These are phyloP conservation scores for Leishmania amazonensis DNA, from an alignment of 208 protist genomes.

Conservation along the genomic window DNA sequence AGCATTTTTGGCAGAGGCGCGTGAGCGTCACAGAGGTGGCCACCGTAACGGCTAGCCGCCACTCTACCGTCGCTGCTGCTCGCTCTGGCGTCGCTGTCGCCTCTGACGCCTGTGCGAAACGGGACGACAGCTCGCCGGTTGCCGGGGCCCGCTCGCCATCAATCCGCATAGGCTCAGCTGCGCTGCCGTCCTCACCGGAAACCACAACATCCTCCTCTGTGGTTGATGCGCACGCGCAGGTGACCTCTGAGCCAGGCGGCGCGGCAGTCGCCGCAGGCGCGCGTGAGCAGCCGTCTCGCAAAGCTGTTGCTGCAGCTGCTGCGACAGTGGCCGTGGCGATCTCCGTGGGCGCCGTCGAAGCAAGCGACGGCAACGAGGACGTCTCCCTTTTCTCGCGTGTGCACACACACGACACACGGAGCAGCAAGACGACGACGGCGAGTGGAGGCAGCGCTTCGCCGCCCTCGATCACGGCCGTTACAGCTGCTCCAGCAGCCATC, in stretches of 20 bases:
- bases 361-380: not conserved
- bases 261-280: not conserved
- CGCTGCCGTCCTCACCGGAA: not conserved
- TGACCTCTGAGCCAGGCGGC: not conserved
- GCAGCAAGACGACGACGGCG: not conserved
- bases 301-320: not conserved
- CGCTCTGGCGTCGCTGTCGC: not conserved
- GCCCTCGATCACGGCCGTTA: not conserved
- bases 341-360: not conserved
- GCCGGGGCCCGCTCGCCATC: slow-evolving; percentile 1
- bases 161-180: not conserved
- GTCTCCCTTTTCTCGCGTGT: slow-evolving; percentile 3
- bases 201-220: not conserved
- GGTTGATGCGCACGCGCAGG: not conserved
- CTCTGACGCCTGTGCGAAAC: not conserved
- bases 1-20: slow-evolving; percentile 9
- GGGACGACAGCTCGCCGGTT: not conserved
- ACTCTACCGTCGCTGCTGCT: not conserved
- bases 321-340: not conserved
- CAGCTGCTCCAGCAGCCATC: not conserved
- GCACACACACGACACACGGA: slow-evolving; percentile 3
- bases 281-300: not conserved
- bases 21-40: not conserved
- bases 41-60: not conserved
- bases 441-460: not conserved